Percentiles rank a stretch among this genome's conserved stretches.
phyloP scores from a whole-genome alignment of 352 stramenopile species.

The Phytophthora nicotianae region DNA sequence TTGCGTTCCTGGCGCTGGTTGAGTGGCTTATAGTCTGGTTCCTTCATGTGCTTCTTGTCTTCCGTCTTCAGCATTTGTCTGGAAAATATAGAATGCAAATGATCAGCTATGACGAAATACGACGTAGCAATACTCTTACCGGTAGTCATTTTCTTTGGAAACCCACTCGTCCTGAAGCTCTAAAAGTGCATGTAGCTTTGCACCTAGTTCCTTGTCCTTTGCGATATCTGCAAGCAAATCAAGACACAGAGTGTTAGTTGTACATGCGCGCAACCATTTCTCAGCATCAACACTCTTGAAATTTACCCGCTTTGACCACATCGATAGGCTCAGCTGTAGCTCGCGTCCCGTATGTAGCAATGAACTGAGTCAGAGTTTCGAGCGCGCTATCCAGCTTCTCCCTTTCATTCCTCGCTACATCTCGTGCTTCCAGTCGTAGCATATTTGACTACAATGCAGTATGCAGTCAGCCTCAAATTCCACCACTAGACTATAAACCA shows the following conservation, averaged over 20 bases:
- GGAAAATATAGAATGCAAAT: not conserved
- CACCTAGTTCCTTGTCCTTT: constrained; percentile 60
- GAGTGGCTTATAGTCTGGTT: constrained; percentile 69
- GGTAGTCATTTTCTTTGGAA: constrained; percentile 86
- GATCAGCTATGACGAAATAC: not conserved
- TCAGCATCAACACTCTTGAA: not conserved
- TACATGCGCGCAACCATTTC: not conserved
- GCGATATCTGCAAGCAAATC: constrained; percentile 43
- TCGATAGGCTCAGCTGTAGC: constrained; percentile 44
- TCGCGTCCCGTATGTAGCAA: constrained; percentile 46
- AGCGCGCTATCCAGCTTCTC: constrained; percentile 64
- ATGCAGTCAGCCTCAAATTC: constrained; percentile 3
- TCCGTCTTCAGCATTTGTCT: constrained; percentile 91
- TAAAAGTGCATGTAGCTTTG: constrained; percentile 56
- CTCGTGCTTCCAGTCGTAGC: constrained; percentile 79
- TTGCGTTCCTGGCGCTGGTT: constrained; percentile 86
- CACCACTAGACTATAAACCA: not conserved
- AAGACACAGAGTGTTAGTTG: not conserved
- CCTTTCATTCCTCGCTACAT: constrained; percentile 58
- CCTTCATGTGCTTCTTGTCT: constrained; percentile 88
- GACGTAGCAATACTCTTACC: constrained; percentile 32
- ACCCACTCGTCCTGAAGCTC: constrained; percentile 80
- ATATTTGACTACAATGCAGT: constrained; percentile 71
- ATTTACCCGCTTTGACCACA: constrained; percentile 61
- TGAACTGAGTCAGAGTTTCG: constrained; percentile 33